These are phyloP conservation scores for Penicillium corylophilum DNA, from an alignment of 2,329 filamentous ascomycete species.

Conservation along the genomic window DNA sequence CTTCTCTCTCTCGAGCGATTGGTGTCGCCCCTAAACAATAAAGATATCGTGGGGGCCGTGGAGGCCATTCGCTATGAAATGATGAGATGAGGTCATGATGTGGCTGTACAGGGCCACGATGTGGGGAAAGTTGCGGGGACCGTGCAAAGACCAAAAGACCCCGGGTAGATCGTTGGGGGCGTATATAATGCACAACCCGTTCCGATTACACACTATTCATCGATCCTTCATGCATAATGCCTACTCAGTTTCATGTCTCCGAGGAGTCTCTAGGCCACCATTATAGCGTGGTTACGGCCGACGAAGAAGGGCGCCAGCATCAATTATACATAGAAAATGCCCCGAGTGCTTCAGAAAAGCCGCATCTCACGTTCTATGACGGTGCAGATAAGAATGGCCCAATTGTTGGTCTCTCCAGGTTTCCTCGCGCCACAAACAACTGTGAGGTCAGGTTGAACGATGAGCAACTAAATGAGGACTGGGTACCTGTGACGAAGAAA, in stretches of 20 bases:
- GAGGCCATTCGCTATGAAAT: no score
- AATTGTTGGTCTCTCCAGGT: conserved; percentile 2
- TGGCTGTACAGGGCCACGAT: neutral
- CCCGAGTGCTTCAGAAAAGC: neutral
- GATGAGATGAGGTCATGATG: no score
- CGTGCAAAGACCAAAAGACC: neutral
- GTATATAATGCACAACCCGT: neutral
- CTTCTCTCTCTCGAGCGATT: no score
- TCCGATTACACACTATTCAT: neutral
- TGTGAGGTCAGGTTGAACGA: conserved; percentile 5
- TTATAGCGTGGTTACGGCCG: neutral
- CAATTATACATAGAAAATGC: conserved; percentile 10
- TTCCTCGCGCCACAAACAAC: conserved; percentile 2
- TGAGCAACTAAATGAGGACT: neutral
- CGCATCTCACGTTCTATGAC: conserved; percentile 3
- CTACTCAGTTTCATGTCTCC: conserved; percentile 5
- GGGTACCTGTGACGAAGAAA: conserved; percentile 2
- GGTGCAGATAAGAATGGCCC: neutral
- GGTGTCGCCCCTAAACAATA: no score
- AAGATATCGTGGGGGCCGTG: no score
- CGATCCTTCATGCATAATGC: neutral
- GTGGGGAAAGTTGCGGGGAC: neutral
- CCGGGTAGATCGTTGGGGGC: neutral
- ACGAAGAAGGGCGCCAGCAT: neutral
- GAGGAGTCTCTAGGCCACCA: conserved; percentile 5